Percentiles rank a stretch among this genome's conserved stretches.
phyloP scores from a whole-genome alignment of 176 grass and related monocot genomes.

The Phoenix dactylifera region DNA sequence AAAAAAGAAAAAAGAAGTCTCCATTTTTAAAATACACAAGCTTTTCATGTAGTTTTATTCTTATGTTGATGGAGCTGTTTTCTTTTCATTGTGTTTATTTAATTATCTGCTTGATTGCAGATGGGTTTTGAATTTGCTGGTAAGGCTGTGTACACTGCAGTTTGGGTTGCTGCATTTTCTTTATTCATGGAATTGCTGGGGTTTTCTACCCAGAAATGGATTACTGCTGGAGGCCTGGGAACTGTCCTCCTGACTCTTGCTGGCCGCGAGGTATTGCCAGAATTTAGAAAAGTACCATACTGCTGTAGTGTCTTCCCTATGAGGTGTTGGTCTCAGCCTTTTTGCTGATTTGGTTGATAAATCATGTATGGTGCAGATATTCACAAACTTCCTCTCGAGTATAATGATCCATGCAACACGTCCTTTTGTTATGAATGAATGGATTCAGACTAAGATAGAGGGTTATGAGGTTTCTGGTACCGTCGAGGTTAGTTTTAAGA shows the following conservation, averaged over 20 bases:
- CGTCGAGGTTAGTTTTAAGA: conserved; percentile 67
- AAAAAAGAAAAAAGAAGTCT: no score
- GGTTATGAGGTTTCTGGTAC: conserved; percentile 89
- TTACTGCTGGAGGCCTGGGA: conserved; percentile 95
- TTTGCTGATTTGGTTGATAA: background rate
- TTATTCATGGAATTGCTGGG: conserved; percentile 97
- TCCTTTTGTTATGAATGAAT: conserved; percentile 87
- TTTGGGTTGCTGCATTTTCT: conserved; percentile 83
- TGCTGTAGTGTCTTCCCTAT: no score
- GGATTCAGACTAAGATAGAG: conserved; percentile 90
- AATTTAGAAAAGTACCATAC: background rate
- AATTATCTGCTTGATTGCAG: conserved; percentile 28
- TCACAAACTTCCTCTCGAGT: conserved; percentile 97
- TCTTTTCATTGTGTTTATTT: background rate
- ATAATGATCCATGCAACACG: conserved; percentile 96
- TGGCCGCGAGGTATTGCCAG: conserved; percentile 75
- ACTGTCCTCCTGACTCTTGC: conserved; percentile 95
- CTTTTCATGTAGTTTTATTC: background rate
- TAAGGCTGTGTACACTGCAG: conserved; percentile 83
- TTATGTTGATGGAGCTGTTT: conserved; percentile 7
- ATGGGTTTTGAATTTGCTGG: conserved; percentile 88
- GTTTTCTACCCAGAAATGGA: conserved; percentile 94
- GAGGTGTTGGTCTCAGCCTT: background rate
- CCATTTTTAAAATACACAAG: conserved; percentile 1
- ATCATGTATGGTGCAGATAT: conserved; percentile 48